Conservation (phyloP, 2,329 filamentous ascomycete species). For the Dendrostoma leiphaemia region DNA sequence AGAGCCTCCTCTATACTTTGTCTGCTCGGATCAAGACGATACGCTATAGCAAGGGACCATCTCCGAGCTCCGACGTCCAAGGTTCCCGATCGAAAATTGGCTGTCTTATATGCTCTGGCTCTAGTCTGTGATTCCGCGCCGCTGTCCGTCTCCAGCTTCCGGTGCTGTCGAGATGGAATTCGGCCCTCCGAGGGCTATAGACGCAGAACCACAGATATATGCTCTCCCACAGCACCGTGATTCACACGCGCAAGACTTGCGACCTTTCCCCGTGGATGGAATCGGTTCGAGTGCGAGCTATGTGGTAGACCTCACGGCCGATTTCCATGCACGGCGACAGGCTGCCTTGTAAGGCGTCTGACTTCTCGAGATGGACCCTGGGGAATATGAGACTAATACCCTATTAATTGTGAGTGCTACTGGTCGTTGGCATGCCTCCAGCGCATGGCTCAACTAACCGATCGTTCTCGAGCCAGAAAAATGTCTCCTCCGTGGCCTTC, state of each 20-base stretch:
- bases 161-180: slow-evolving; percentile 11
- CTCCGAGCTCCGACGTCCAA: no score
- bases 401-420: slow-evolving; percentile 51
- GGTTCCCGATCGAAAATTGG: slow-evolving; percentile 6
- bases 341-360: slow-evolving; percentile 22
- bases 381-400: slow-evolving; percentile 62
- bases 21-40: no score
- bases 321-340: slow-evolving; percentile 15
- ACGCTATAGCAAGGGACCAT: no score
- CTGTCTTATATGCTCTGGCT: slow-evolving; percentile 1
- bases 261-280: slow-evolving; percentile 6
- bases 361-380: slow-evolving; percentile 56
- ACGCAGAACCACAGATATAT: slow-evolving; percentile 2
- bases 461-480: slow-evolving; percentile 40
- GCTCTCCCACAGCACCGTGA: not conserved
- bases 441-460: slow-evolving; percentile 17
- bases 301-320: slow-evolving; percentile 3
- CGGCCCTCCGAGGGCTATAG: slow-evolving; percentile 17
- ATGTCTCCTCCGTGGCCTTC: slow-evolving; percentile 54
- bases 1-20: not conserved
- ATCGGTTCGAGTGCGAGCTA: slow-evolving; percentile 8
- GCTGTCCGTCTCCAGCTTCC: slow-evolving; percentile 4
- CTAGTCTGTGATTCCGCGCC: slow-evolving; percentile 2
- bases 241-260: not conserved
- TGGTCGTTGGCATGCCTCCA: not conserved